Conservation (phyloP, 495 filamentous ascomycete species). For the Hypomontagnella submonticulosa region DNA sequence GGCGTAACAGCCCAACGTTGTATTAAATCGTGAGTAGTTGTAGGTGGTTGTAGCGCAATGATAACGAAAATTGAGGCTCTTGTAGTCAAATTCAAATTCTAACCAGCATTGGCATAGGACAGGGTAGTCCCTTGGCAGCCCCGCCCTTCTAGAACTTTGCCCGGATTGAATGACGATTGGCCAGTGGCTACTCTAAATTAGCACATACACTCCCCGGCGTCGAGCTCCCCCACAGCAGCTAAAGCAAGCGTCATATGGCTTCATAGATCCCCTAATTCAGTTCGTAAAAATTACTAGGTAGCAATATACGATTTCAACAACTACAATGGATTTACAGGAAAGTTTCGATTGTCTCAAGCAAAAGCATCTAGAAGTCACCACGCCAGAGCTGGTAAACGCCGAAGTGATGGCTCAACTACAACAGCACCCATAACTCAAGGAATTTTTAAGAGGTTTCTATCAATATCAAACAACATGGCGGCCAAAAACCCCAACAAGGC, state of each 20-base stretch:
- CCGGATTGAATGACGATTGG: conserved; percentile 16
- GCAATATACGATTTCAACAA: not conserved
- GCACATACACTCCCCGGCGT: no score
- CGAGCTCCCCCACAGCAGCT: no score
- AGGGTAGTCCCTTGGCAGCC: not conserved
- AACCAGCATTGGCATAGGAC: not conserved
- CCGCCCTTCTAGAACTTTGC: conserved; percentile 5
- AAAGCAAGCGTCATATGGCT: no score
- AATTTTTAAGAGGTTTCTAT: not conserved
- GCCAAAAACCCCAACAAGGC: no score
- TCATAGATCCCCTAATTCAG: no score
- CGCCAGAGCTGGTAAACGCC: conserved; percentile 2
- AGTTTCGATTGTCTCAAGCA: not conserved
- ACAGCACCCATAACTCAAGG: no score
- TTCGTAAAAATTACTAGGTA: not conserved
- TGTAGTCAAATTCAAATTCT: conserved; percentile 6
- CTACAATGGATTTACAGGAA: conserved; percentile 5
- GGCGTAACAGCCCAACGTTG: not conserved
- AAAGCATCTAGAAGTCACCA: conserved; percentile 9
- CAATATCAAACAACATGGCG: not conserved
- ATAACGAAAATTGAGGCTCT: not conserved
- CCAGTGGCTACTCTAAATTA: conserved; percentile 2
- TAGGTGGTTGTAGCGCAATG: no score
- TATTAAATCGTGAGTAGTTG: no score
- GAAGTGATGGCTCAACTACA: conserved; percentile 2